phyloP scores from a whole-genome alignment of 495 filamentous ascomycete species.

The Tuber melanosporum region DNA sequence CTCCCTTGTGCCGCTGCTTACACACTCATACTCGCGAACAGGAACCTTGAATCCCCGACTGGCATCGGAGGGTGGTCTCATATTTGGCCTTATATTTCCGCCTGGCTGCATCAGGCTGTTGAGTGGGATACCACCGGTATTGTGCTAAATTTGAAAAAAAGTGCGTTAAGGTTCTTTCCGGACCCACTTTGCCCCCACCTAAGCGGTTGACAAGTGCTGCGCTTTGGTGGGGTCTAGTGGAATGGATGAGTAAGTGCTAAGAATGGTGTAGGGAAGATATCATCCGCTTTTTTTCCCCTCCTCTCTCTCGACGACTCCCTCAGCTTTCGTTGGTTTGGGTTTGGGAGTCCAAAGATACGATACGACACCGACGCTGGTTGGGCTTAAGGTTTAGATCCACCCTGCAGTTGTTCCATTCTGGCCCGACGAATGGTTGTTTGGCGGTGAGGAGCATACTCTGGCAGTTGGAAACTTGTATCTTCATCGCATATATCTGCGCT shows the following conservation, averaged over 20 bases:
- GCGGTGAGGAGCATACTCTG: not conserved
- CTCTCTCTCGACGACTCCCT: not conserved
- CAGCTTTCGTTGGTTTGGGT: not conserved
- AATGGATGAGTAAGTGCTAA: not conserved
- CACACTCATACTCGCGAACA: not conserved
- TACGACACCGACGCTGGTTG: not conserved
- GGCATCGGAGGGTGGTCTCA: not conserved
- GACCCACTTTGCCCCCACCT: not conserved
- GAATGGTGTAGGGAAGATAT: not conserved
- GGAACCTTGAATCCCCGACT: not conserved
- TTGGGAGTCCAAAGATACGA: not conserved
- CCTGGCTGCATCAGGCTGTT: not conserved
- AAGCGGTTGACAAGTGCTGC: not conserved
- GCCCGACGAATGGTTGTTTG: not conserved
- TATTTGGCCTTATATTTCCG: not conserved
- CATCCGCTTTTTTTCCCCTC: not conserved
- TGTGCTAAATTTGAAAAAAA: not conserved
- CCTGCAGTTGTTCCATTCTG: not conserved
- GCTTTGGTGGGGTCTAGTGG: not conserved
- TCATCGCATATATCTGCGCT: not conserved
- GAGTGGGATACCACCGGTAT: not conserved
- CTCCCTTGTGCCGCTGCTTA: constrained; percentile 6
- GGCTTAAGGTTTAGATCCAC: not conserved
- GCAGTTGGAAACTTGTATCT: not conserved
- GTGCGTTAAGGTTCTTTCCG: too few species aligned